Percentiles rank a stretch among this genome's conserved stretches.
Evolutionary conservation across 2,329 filamentous ascomycete genomes (phyloP).

Genomic region (Aspergillus ruber): DNA sequence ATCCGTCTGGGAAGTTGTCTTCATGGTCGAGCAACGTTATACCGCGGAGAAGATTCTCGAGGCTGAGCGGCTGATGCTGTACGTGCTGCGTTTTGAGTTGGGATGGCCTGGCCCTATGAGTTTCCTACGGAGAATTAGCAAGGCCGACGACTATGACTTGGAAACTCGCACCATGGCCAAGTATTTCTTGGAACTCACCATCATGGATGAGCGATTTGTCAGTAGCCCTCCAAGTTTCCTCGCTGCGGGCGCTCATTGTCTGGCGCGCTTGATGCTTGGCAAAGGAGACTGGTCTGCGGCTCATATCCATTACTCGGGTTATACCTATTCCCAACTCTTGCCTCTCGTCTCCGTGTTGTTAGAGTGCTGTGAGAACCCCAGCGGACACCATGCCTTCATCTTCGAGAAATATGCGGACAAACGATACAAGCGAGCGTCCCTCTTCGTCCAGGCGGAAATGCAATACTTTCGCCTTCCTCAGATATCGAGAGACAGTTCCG

Average conservation of each 20-base stretch:
- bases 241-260: constrained; percentile 84
- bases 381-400: constrained; percentile 76
- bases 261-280: constrained; percentile 78
- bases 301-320: constrained; percentile 89
- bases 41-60: constrained; percentile 87
- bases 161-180: constrained; percentile 94
- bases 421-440: constrained; percentile 76
- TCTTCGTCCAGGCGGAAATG: constrained; percentile 71
- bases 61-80: constrained; percentile 96
- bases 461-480: constrained; percentile 50
- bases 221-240: constrained; percentile 83
- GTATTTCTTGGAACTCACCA: constrained; percentile 92
- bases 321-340: constrained; percentile 78
- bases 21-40: constrained; percentile 95
- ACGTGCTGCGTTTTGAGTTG: constrained; percentile 89
- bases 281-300: constrained; percentile 84
- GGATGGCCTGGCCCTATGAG: constrained; percentile 99
- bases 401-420: constrained; percentile 89
- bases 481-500: constrained; percentile 10
- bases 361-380: constrained; percentile 78
- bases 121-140: constrained; percentile 93
- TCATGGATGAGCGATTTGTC: constrained; percentile 98
- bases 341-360: constrained; percentile 71
- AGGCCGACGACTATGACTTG: constrained; percentile 94
- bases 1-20: constrained; percentile 89